Base-by-base conservation (phyloP, 768 basidiomycete genomes). In the button mushroom (Agaricus bisporus) region DNA sequence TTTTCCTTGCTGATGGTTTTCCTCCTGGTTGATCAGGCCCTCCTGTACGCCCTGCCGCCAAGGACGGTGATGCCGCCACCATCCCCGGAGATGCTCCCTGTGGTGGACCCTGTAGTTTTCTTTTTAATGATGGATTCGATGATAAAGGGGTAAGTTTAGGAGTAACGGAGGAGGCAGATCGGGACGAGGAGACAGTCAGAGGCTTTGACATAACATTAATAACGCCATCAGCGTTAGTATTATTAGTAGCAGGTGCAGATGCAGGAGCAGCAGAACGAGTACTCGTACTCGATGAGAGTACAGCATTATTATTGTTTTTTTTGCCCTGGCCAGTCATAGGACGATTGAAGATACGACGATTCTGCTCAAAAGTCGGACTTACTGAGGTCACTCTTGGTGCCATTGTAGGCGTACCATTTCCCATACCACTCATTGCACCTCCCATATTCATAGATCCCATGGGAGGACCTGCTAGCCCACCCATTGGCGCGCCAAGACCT, bases 1-100 rank as follows among this genome's bases (percentile, higher is more conserved):
- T 73, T 71, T 82, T 84, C 54, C 86, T 78, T 35, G 74, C 61
- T 37, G 59, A 44, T 43, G 80, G 73, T 70, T 83, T 87, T 58
- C 71, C 60, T 56, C 76, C 74, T 48, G 69, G 60, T 3, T 78
- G 70, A 52, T 70, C 72, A 54, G 71, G 67, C 49, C 74, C 72
- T 35, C 78, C 77, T 41, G 85, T 81, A 22, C 84, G 82, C 11
- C 86, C 59, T 71, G 59, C 36, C 75, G 66, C 37, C 56, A 75
- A 73, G 46, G 68, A 59, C 1, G 79, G 70, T 49, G 70, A 72
- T 55, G 71, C 66, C 48, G 74, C 73, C 35, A 78, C 77, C 41
- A 84, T 81, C 22, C 84, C 82, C n/a, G 42, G 18, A 25, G 42
- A 20, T 20, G 20, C 43, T 48, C 45, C 29, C 17, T 76, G 65